Evolutionary conservation across 2,329 filamentous ascomycete species (phyloP).

Genomic region (Cordyceps tenuipes): DNA sequence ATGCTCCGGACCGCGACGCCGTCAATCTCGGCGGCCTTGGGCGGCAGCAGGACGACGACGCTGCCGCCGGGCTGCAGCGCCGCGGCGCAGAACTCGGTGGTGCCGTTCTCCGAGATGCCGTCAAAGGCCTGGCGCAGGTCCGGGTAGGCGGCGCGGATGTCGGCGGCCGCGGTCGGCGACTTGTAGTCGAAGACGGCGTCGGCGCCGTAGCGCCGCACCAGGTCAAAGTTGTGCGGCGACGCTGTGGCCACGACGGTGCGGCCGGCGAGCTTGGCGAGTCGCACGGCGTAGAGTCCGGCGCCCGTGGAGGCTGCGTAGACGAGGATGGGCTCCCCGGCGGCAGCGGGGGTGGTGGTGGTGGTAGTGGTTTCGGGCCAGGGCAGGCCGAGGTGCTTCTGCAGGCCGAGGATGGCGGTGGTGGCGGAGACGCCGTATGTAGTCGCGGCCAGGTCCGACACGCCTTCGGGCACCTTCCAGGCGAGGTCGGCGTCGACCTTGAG

Average conservation of each 20-base stretch:
- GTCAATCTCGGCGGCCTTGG: slow-evolving; percentile 15
- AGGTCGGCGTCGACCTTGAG: slow-evolving; percentile 18
- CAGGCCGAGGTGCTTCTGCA: slow-evolving; percentile 19
- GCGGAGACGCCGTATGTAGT: slow-evolving; percentile 23
- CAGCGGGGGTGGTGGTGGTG: slow-evolving; percentile 8
- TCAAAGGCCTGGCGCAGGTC: slow-evolving; percentile 23
- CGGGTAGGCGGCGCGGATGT: slow-evolving; percentile 17
- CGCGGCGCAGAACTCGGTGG: slow-evolving; percentile 21
- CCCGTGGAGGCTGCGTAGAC: slow-evolving; percentile 41
- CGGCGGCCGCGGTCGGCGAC: slow-evolving; percentile 12
- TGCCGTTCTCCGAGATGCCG: slow-evolving; percentile 24
- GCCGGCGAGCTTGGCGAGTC: slow-evolving; percentile 34
- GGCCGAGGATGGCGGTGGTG: slow-evolving; percentile 18
- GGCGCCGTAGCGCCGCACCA: slow-evolving; percentile 35
- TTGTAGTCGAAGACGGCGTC: slow-evolving; percentile 34
- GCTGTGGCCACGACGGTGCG: slow-evolving; percentile 36
- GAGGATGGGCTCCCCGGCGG: slow-evolving; percentile 23
- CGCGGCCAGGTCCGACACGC: slow-evolving; percentile 16
- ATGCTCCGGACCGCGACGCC: slow-evolving; percentile 18
- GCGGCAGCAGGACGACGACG: slow-evolving; percentile 20
- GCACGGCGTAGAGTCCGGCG: slow-evolving; percentile 38
- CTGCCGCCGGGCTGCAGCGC: slow-evolving; percentile 21
- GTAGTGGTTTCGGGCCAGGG: slow-evolving; percentile 12
- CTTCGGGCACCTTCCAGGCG: slow-evolving; percentile 18
- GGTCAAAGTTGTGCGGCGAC: slow-evolving; percentile 32